These are phyloP conservation scores for Hanseniaspora nectarophila DNA, from an alignment of 805 yeast genomes.

Conservation along the genomic window DNA sequence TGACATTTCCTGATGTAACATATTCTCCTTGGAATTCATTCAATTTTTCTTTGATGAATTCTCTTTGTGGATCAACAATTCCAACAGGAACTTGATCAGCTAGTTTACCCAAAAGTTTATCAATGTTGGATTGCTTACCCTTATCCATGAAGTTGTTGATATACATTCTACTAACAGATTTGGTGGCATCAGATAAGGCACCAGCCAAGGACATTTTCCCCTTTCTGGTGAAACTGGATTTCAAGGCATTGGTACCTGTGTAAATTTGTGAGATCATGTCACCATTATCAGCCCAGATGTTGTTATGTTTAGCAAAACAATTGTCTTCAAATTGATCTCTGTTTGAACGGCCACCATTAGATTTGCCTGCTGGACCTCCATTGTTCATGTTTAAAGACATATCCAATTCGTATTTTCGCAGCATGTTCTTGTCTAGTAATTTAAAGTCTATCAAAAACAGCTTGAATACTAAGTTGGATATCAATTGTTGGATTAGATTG, in stretches of 20 bases:
- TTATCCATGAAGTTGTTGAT: slow-evolving; percentile 92
- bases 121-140: slow-evolving; percentile 80
- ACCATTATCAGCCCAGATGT: slow-evolving; percentile 97
- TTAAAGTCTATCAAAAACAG: slow-evolving; percentile 37
- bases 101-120: slow-evolving; percentile 68
- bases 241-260: slow-evolving; percentile 94
- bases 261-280: slow-evolving; percentile 91
- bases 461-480: slow-evolving; percentile 61
- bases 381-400: slow-evolving; percentile 14
- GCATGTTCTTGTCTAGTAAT: slow-evolving; percentile 22
- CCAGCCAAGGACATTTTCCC: slow-evolving; percentile 97
- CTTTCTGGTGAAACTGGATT: slow-evolving; percentile 83
- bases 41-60: slow-evolving; percentile 61
- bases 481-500: slow-evolving; percentile 73
- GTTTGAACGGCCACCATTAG: slow-evolving; percentile 14
- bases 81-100: slow-evolving; percentile 59
- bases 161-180: slow-evolving; percentile 87
- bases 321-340: slow-evolving; percentile 34
- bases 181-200: slow-evolving; percentile 92
- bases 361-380: neutral
- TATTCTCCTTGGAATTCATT: slow-evolving; percentile 34
- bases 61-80: slow-evolving; percentile 79
- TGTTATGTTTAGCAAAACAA: slow-evolving; percentile 60
- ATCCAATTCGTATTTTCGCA: slow-evolving; percentile 16
- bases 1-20: slow-evolving; percentile 48